Evolutionary conservation across 371 early-diverging fungal genomes (phyloP), one percentile per base, ranked within the genome.

Genomic region (Lichtheimia corymbifera): DNA sequence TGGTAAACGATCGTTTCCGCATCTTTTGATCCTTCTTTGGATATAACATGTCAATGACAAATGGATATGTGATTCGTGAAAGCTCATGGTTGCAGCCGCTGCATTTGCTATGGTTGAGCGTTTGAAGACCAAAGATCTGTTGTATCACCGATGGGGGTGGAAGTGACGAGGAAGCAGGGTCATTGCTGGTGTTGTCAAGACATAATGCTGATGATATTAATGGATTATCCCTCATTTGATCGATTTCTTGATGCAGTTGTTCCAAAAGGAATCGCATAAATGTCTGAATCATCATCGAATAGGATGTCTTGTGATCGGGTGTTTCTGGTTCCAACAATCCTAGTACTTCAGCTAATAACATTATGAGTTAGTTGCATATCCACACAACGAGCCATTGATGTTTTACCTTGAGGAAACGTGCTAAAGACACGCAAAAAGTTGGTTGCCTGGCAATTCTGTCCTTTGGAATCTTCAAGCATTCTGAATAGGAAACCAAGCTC

Each of bases 381-480:
- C n/a, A n/a, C n/a, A n/a, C n/a, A n/a, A 7, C 4, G 7, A 28
- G 7, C 28, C 45, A 27, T 55, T 6, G 17, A 20, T 41, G 20
- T n/a, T 15, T 55, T 76, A 88, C 90, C 93, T 80, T 95, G 93
- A 0, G 92, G 91, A 25, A 91, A 86, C 5, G 87, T 89, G 53
- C 87, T 85, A 62, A 97, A 88, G 0, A 90, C 92, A 0, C 90
- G 73, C 52, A 96, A 75, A 52, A 97, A 93, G 66, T 94, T 96
- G 6, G 93, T 83, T 4, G 98, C 98, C 58, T 97, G 97, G 69
- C 98, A 97, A 61, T 96, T 97, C 42, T 88, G 86, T 5, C 97
- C 97, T 24, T 87, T 80, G 2, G 94, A 88, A 27, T 90, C 90
- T 58, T 93, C 92, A 22, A 97, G 77, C 96, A 95, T 95, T 0